Conservation (phyloP, 169 alveolate species). For the Plasmodium vinckei region DNA sequence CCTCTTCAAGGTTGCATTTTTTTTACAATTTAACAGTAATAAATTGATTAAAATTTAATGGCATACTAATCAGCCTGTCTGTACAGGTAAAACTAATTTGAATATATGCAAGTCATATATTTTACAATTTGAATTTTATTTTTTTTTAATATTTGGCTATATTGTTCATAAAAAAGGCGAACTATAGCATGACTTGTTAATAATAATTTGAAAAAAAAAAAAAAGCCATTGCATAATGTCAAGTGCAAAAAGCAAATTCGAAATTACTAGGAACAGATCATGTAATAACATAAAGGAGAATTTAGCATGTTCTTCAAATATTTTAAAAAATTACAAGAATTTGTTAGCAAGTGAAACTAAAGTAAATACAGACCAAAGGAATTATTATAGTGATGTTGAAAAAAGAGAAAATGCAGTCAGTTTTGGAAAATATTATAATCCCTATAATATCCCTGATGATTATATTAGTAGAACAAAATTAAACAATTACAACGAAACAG, state of each 20-base stretch:
- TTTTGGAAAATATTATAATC: neutral
- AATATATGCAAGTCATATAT: too few relatives aligned
- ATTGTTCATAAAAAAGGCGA: too few relatives aligned
- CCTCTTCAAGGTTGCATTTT: too few relatives aligned
- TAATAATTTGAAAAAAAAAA: neutral
- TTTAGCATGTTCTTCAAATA: slow-evolving; percentile 27
- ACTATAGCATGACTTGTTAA: too few relatives aligned
- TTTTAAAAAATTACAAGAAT: slow-evolving; percentile 18
- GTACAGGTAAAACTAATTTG: too few relatives aligned
- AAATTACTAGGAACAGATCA: slow-evolving; percentile 53
- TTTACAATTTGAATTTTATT: too few relatives aligned
- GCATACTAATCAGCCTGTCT: too few relatives aligned
- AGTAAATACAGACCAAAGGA: slow-evolving; percentile 1
- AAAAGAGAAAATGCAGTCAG: neutral
- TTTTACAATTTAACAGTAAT: too few relatives aligned
- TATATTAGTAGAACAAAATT: neutral
- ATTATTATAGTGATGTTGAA: neutral
- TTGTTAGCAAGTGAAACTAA: slow-evolving; percentile 2
- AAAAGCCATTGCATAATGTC: slow-evolving; percentile 8
- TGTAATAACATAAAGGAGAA: slow-evolving; percentile 48
- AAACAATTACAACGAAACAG: neutral
- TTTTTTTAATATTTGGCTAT: too few relatives aligned
- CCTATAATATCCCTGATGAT: neutral
- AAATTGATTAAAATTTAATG: too few relatives aligned
- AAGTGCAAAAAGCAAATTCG: slow-evolving; percentile 42